Evolutionary conservation across 495 filamentous ascomycete species (phyloP).

Genomic region (Penicillium antarcticum): DNA sequence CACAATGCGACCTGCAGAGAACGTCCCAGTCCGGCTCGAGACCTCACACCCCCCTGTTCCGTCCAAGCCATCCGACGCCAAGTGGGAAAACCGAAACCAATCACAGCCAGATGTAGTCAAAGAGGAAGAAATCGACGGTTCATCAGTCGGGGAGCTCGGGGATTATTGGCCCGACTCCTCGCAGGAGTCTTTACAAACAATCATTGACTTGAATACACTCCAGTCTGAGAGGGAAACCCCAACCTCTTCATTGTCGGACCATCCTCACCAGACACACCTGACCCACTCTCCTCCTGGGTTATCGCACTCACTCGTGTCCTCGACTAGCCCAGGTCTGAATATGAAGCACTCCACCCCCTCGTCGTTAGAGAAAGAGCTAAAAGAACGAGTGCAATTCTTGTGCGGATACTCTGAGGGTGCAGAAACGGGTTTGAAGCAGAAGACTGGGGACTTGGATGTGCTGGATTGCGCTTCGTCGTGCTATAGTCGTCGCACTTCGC

Average conservation of each 20-base stretch:
- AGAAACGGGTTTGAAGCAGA: background rate
- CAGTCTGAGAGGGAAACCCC: constrained; percentile 21
- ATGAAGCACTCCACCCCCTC: constrained; percentile 3
- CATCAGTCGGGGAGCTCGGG: background rate
- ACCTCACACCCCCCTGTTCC: background rate
- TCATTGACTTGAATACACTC: constrained; percentile 15
- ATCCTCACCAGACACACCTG: constrained; percentile 8
- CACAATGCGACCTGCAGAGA: no score
- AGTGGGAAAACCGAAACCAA: background rate
- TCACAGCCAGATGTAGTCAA: background rate
- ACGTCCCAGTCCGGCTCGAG: no score
- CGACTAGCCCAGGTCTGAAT: constrained; percentile 4
- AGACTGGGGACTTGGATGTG: constrained; percentile 10
- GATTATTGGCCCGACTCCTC: constrained; percentile 8
- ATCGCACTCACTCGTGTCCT: constrained; percentile 25
- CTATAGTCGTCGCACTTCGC: constrained; percentile 34
- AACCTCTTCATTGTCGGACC: constrained; percentile 30
- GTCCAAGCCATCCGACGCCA: background rate
- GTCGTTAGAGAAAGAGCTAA: constrained; percentile 14
- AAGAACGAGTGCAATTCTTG: constrained; percentile 17
- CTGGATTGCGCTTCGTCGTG: constrained; percentile 33
- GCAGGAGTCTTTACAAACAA: constrained; percentile 7
- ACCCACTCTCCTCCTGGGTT: constrained; percentile 34
- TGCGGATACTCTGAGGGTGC: constrained; percentile 5
- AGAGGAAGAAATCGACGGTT: background rate